These are phyloP conservation scores for Colletotrichum sp. DNA, from an alignment of 2,329 filamentous ascomycete species.

Conservation along the genomic window DNA sequence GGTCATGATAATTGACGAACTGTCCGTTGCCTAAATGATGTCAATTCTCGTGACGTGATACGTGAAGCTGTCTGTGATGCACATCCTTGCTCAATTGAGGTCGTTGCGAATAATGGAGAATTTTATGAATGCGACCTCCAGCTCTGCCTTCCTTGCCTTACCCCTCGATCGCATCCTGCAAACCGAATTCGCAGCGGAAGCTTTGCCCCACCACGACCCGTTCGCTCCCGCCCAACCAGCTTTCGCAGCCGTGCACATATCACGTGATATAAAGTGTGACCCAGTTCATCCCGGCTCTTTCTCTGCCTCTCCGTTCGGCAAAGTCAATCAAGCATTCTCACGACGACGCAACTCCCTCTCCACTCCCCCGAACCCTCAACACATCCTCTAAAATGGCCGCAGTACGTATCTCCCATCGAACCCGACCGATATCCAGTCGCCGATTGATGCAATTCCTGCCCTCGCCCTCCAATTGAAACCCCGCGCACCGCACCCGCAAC, in stretches of 20 bases:
- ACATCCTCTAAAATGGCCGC: slow-evolving; percentile 67
- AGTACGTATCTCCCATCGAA: slow-evolving; percentile 54
- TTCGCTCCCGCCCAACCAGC: not conserved
- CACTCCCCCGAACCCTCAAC: slow-evolving; percentile 50
- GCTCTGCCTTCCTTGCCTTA: not conserved
- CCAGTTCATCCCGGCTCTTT: slow-evolving; percentile 27
- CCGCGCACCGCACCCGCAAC: not conserved
- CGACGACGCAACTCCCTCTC: slow-evolving; percentile 53
- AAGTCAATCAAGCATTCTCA: slow-evolving; percentile 49
- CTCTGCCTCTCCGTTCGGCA: slow-evolving; percentile 41
- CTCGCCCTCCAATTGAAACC: slow-evolving; percentile 11
- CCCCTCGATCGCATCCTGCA: slow-evolving; percentile 11
- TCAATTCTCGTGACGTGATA: not conserved
- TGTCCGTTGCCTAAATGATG: not conserved
- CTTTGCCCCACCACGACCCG: slow-evolving; percentile 13
- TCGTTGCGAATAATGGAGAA: not conserved
- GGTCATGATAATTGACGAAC: slow-evolving; percentile 16
- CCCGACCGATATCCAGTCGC: not conserved
- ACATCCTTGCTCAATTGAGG: not conserved
- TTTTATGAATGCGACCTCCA: not conserved
- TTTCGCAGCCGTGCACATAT: not conserved
- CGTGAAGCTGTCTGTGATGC: not conserved
- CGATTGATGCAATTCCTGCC: slow-evolving; percentile 27
- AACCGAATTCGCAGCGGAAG: not conserved
- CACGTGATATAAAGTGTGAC: slow-evolving; percentile 34